phyloP scores from a whole-genome alignment of 805 yeast species.

The Kuraishia molischiana region DNA sequence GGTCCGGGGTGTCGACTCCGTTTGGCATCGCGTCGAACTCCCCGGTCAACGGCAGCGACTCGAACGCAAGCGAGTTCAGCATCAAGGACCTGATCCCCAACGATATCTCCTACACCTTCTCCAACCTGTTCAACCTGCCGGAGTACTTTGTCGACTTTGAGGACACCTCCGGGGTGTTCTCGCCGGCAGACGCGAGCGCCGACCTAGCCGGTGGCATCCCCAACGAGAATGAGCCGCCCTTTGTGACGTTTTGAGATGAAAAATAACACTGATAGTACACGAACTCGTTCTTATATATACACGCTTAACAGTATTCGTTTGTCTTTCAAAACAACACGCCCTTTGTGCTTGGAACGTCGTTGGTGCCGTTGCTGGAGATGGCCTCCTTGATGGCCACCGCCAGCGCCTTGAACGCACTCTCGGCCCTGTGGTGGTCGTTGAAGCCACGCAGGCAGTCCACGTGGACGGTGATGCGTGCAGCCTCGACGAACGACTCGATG shows the following conservation, averaged over 20 bases:
- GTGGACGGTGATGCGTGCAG: constrained; percentile 84
- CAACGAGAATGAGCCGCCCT: too few relatives aligned
- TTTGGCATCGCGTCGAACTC: background rate
- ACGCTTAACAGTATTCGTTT: too few relatives aligned
- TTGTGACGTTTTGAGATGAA: too few relatives aligned
- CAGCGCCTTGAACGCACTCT: constrained; percentile 91
- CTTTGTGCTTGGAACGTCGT: constrained; percentile 93
- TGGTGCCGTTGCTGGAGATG: constrained; percentile 66
- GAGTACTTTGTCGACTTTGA: constrained; percentile 17
- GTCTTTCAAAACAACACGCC: constrained; percentile 71
- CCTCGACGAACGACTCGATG: constrained; percentile 86
- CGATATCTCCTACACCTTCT: constrained; percentile 10
- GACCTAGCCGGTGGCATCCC: too few relatives aligned
- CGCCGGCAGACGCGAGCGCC: background rate
- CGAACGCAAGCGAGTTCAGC: background rate
- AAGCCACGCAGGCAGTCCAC: constrained; percentile 90
- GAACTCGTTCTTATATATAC: too few relatives aligned
- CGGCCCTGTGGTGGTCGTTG: constrained; percentile 95
- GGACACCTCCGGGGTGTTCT: background rate
- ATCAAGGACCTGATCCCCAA: constrained; percentile 1
- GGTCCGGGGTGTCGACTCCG: background rate
- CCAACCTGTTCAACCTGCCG: constrained; percentile 22
- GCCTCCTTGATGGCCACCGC: constrained; percentile 92
- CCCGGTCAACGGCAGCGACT: constrained; percentile 1
- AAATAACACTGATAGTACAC: too few relatives aligned